Evolutionary conservation across 2,329 filamentous ascomycete genomes (phyloP).

Genomic region (Ceratocystis destructans): DNA sequence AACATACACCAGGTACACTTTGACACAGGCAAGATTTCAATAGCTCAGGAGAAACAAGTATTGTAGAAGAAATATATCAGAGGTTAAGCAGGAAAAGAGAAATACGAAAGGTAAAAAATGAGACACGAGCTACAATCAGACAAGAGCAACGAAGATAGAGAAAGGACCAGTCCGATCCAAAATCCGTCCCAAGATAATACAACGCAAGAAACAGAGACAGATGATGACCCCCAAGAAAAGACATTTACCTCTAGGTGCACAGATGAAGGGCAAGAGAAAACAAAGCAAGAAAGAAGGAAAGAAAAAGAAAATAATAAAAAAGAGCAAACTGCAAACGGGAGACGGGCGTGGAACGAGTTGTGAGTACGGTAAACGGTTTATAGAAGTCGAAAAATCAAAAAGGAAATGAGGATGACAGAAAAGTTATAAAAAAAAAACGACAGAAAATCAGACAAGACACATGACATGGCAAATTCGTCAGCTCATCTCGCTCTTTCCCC

Average conservation of each 20-base stretch:
- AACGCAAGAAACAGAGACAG: conserved; percentile 7
- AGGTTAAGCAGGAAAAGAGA: neutral
- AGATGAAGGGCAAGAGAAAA: neutral
- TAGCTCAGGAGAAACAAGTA: neutral
- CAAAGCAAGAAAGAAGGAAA: neutral
- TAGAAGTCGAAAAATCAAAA: conserved; percentile 1
- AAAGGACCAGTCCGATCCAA: conserved; percentile 1
- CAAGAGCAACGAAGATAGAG: neutral
- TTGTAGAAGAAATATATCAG: neutral
- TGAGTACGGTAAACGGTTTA: conserved; percentile 2
- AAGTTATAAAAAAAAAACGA: neutral
- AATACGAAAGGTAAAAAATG: neutral
- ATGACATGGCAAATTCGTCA: conserved; percentile 18
- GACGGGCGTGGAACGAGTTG: neutral
- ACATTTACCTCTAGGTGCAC: neutral
- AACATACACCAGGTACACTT: too few relatives aligned
- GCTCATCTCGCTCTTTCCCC: conserved; percentile 8
- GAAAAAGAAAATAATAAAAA: neutral
- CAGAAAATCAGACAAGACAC: conserved; percentile 11
- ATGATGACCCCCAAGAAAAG: conserved; percentile 7
- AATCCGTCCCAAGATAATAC: neutral
- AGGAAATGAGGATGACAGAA: neutral
- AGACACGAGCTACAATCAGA: neutral
- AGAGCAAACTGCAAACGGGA: neutral
- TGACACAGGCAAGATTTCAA: too few relatives aligned